Evolutionary conservation across 106 monocot species (phyloP).

Genomic region (Dioscorea alata): DNA sequence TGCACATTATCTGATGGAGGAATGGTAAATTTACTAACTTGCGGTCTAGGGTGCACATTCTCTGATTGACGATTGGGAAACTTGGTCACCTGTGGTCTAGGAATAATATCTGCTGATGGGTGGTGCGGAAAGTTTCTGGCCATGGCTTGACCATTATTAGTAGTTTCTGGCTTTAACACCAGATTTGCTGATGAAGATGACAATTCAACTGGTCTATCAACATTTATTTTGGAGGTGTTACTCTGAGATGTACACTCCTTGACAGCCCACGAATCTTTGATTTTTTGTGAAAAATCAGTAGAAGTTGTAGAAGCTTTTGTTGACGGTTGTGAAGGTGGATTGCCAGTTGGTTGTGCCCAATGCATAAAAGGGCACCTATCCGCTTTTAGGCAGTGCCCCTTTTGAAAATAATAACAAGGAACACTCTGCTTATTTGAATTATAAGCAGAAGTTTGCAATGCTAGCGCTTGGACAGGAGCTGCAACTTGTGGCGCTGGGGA

Average conservation of each 20-base stretch:
- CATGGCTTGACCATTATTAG: constrained; percentile 5
- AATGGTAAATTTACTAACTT: too few species aligned
- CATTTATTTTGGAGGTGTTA: constrained; percentile 7
- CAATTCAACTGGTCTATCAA: background rate
- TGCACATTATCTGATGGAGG: too few species aligned
- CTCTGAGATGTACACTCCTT: constrained; percentile 18
- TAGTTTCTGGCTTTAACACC: constrained; percentile 3
- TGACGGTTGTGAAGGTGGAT: background rate
- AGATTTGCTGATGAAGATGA: constrained; percentile 8
- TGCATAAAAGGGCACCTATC: constrained; percentile 49
- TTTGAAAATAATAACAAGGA: constrained; percentile 65
- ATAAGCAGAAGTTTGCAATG: constrained; percentile 14
- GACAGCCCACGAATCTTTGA: constrained; percentile 22
- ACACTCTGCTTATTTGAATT: constrained; percentile 33
- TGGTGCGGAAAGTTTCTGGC: background rate
- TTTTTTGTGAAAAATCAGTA: constrained; percentile 4
- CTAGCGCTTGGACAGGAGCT: constrained; percentile 10
- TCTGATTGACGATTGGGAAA: too few species aligned
- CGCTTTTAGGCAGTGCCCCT: constrained; percentile 60
- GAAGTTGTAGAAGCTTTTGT: constrained; percentile 19
- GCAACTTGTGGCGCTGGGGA: constrained; percentile 4
- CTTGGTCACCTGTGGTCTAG: background rate
- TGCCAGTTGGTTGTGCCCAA: constrained; percentile 16
- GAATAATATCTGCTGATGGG: constrained; percentile 21
- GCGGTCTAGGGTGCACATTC: too few species aligned